Evolutionary conservation across 2,329 filamentous ascomycete genomes (phyloP).

Genomic region (Hysterium pulicare): DNA sequence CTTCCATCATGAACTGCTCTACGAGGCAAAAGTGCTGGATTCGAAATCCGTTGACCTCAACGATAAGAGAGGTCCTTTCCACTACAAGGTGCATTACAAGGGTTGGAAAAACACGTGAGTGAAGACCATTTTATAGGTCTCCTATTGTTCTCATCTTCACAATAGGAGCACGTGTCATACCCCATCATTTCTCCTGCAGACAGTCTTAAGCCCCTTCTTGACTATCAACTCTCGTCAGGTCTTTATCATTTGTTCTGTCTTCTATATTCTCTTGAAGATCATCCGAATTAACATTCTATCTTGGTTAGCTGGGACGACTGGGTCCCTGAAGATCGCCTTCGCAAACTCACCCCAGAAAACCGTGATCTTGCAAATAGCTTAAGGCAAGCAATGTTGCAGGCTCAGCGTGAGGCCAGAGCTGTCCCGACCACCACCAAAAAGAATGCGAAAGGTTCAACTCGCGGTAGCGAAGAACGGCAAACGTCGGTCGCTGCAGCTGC

Average conservation of each 20-base stretch:
- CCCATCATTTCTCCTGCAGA: slow-evolving; percentile 7
- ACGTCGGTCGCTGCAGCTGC: slow-evolving; percentile 54
- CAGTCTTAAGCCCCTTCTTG: neutral
- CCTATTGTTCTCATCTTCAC: slow-evolving; percentile 2
- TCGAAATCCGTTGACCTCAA: slow-evolving; percentile 59
- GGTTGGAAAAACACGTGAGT: slow-evolving; percentile 96
- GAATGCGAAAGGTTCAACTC: slow-evolving; percentile 58
- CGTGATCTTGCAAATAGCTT: slow-evolving; percentile 78
- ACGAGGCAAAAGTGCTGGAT: slow-evolving; percentile 94
- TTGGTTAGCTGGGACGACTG: slow-evolving; percentile 85
- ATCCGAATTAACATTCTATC: slow-evolving; percentile 14
- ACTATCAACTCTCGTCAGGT: neutral
- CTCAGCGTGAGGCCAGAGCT: slow-evolving; percentile 48
- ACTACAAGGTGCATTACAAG: slow-evolving; percentile 97
- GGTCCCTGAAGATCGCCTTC: slow-evolving; percentile 89
- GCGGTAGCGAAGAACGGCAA: slow-evolving; percentile 75
- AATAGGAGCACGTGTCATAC: slow-evolving; percentile 13
- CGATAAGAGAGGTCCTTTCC: slow-evolving; percentile 70
- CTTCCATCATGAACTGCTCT: slow-evolving; percentile 95
- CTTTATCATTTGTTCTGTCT: neutral
- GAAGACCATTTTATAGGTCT: neutral
- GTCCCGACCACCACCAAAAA: slow-evolving; percentile 49
- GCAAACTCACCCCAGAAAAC: slow-evolving; percentile 94
- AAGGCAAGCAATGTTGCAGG: slow-evolving; percentile 63
- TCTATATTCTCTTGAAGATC: neutral